Evolutionary conservation across 2,329 filamentous ascomycete genomes (phyloP).

Genomic region (Akanthomyces muscarius): DNA sequence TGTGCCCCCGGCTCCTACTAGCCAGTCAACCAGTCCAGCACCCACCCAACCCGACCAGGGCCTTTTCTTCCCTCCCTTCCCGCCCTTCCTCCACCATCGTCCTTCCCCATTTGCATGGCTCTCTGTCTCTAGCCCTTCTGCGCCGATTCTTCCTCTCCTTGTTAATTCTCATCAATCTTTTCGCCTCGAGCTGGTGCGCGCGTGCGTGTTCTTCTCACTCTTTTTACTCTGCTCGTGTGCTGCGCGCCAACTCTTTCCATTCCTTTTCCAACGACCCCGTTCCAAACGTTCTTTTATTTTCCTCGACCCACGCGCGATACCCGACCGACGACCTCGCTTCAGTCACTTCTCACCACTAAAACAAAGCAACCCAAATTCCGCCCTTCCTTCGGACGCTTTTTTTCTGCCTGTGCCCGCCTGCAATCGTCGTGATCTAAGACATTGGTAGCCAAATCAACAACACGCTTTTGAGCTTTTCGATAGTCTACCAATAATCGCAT

Average conservation of each 20-base stretch:
- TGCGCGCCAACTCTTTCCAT: conserved; percentile 17
- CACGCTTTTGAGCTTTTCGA: conserved; percentile 1
- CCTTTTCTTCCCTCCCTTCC: conserved; percentile 4
- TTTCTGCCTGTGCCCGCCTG: background rate
- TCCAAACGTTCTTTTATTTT: conserved; percentile 8
- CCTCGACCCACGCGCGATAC: conserved; percentile 1
- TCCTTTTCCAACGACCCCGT: conserved; percentile 7
- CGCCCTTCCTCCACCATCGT: conserved; percentile 3
- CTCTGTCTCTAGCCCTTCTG: background rate
- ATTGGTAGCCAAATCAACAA: conserved; percentile 12
- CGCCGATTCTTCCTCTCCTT: conserved; percentile 5
- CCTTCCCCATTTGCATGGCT: conserved; percentile 11
- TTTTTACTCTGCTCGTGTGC: conserved; percentile 14
- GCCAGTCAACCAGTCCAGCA: background rate
- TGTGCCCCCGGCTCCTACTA: background rate
- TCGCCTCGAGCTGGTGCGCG: conserved; percentile 15
- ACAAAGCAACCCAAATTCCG: background rate
- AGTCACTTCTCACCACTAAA: conserved; percentile 5
- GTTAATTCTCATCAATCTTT: background rate
- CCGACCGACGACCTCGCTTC: conserved; percentile 1
- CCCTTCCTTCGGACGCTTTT: background rate
- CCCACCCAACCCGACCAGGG: background rate
- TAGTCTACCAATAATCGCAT: conserved; percentile 8
- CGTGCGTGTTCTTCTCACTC: conserved; percentile 16
- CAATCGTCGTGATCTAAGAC: conserved; percentile 9